Evolutionary conservation across 2,329 filamentous ascomycete species (phyloP).

Genomic region (Ophiosphaerella narmari): DNA sequence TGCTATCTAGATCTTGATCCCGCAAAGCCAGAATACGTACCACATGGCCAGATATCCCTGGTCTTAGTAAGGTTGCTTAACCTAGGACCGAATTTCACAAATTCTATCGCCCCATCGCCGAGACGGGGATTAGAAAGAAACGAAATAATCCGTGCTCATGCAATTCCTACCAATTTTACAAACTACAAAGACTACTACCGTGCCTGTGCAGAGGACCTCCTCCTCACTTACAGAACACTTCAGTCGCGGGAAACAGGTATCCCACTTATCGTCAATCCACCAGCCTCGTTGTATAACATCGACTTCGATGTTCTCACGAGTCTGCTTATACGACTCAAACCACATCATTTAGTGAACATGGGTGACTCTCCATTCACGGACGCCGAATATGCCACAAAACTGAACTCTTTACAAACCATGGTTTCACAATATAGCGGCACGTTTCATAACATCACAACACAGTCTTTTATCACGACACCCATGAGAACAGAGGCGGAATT

Average conservation of each 20-base stretch:
- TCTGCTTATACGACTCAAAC: constrained; percentile 59
- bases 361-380: constrained; percentile 47
- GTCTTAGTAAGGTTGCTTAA: constrained; percentile 64
- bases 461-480: constrained; percentile 43
- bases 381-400: constrained; percentile 62
- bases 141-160: constrained; percentile 64
- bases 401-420: constrained; percentile 56
- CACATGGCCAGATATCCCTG: constrained; percentile 72
- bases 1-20: constrained; percentile 77
- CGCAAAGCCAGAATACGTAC: constrained; percentile 74
- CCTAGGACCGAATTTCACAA: constrained; percentile 70
- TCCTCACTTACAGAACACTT: constrained; percentile 60
- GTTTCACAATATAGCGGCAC: constrained; percentile 41
- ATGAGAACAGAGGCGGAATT: constrained; percentile 68
- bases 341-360: constrained; percentile 70
- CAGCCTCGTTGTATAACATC: constrained; percentile 74
- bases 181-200: constrained; percentile 70
- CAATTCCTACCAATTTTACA: constrained; percentile 67
- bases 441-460: constrained; percentile 62
- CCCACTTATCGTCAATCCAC: constrained; percentile 73
- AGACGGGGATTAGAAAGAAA: constrained; percentile 33
- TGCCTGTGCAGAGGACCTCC: constrained; percentile 66
- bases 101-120: constrained; percentile 46
- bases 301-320: constrained; percentile 68
- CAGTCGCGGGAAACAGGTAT: constrained; percentile 47